phyloP scores from a whole-genome alignment of 108 stramenopile species.

The Cyclotella sp. region DNA sequence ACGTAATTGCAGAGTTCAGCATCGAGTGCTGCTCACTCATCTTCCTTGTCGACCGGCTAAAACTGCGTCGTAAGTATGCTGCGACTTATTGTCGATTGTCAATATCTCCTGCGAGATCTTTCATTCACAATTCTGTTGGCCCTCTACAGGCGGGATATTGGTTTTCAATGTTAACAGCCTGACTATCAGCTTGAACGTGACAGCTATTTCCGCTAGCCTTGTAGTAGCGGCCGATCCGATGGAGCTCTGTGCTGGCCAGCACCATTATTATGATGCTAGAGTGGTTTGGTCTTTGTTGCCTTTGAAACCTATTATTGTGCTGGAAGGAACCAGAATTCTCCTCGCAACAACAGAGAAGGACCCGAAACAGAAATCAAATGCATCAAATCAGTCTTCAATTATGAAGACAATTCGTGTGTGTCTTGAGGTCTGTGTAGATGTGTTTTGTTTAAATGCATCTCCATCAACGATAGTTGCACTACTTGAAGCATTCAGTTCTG shows the following conservation, averaged over 20 bases:
- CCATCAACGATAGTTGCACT: conserved; percentile 28
- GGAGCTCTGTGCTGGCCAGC: conserved; percentile 28
- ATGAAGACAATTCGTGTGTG: neutral
- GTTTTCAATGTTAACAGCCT: conserved; percentile 25
- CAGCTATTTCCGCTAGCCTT: conserved; percentile 10
- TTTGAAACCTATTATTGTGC: conserved; percentile 31
- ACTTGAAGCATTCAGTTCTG: neutral
- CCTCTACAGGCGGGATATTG: conserved; percentile 11
- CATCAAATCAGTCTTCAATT: neutral
- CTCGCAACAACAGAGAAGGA: conserved; percentile 5
- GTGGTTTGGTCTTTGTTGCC: conserved; percentile 30
- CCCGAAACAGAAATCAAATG: neutral
- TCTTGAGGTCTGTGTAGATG: conserved; percentile 20
- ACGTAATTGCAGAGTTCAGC: conserved; percentile 5
- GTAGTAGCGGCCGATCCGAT: conserved; percentile 20
- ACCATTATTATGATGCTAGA: neutral
- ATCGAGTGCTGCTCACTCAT: conserved; percentile 24
- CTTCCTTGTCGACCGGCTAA: conserved; percentile 24
- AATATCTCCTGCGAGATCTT: no score
- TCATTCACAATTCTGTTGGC: no score
- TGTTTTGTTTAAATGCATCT: conserved; percentile 21
- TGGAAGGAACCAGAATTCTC: conserved; percentile 29
- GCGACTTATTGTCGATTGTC: no score
- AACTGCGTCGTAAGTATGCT: neutral
- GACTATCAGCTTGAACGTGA: conserved; percentile 2